Percentiles rank a stretch among this genome's conserved stretches.
Evolutionary conservation across 495 filamentous ascomycete species (phyloP).

Genomic region (Xylaria cubensis): DNA sequence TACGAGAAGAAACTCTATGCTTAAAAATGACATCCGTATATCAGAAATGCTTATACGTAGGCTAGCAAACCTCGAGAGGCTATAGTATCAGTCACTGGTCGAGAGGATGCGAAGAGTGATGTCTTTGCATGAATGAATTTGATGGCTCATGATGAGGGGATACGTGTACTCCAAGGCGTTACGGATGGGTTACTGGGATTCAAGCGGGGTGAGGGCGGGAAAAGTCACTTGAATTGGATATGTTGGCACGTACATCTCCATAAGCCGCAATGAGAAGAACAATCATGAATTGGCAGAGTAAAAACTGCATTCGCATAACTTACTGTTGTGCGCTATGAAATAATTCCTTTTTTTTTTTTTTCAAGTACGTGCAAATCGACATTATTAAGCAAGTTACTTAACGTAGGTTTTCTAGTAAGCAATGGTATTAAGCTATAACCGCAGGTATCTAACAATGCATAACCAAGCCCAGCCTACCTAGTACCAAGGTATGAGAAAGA

Average conservation of each 20-base stretch:
- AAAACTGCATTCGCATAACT: background rate
- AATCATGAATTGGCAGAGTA: background rate
- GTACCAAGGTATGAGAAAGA: background rate
- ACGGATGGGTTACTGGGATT: constrained; percentile 29
- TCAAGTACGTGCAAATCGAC: background rate
- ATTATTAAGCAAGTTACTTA: constrained; percentile 11
- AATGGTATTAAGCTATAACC: background rate
- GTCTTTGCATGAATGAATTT: constrained; percentile 28
- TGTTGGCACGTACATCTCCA: background rate
- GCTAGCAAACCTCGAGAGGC: background rate
- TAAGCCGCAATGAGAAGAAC: background rate
- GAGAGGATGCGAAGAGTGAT: background rate
- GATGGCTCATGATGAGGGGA: constrained; percentile 28
- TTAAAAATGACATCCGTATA: constrained; percentile 46
- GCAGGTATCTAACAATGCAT: background rate
- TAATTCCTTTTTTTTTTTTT: no score
- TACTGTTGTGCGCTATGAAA: background rate
- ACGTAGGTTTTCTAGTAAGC: background rate
- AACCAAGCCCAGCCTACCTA: background rate
- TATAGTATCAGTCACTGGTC: constrained; percentile 3
- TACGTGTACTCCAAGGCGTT: constrained; percentile 38
- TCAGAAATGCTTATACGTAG: constrained; percentile 14
- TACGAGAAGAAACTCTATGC: constrained; percentile 99
- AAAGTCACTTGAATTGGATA: constrained; percentile 7
- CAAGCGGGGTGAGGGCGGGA: constrained; percentile 10